These are phyloP conservation scores for Fusarium proliferatum DNA, from an alignment of 2,329 filamentous ascomycete species.

Conservation along the genomic window DNA sequence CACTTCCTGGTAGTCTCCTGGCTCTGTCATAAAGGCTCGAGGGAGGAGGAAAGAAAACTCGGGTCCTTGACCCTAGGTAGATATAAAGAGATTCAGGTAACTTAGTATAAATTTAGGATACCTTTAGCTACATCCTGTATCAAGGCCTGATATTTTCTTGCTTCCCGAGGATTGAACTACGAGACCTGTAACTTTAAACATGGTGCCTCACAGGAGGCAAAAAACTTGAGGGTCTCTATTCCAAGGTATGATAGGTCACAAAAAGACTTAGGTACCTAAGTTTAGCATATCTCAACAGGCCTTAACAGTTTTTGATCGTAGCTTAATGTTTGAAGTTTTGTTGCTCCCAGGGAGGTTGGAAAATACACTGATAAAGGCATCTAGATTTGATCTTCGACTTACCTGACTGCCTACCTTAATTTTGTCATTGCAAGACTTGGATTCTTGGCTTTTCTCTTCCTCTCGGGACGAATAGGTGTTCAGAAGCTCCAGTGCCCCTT, in stretches of 20 bases:
- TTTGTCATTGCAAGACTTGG: not conserved
- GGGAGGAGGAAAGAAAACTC: not conserved
- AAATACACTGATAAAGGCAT: not conserved
- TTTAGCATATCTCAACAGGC: not conserved
- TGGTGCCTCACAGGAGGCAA: not conserved
- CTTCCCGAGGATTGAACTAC: not conserved
- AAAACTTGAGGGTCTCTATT: not conserved
- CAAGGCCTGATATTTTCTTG: not conserved
- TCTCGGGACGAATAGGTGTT: constrained; percentile 16
- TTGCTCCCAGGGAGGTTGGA: not conserved
- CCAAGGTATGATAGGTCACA: not conserved
- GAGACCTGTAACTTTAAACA: not conserved
- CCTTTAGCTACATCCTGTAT: too few relatives aligned
- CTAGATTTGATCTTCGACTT: not conserved
- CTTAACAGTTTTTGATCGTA: not conserved
- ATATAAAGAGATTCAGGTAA: too few relatives aligned
- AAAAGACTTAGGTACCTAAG: not conserved
- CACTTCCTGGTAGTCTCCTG: not conserved
- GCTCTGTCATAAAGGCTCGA: not conserved
- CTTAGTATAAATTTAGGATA: too few relatives aligned
- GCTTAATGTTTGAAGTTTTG: not conserved
- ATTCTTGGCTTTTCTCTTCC: too few relatives aligned
- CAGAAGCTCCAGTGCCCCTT: constrained; percentile 27
- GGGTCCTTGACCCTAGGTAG: too few relatives aligned
- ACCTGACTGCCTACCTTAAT: not conserved